Evolutionary conservation across 2,329 filamentous ascomycete genomes (phyloP), one percentile per base, ranked within the genome.

Genomic region (Paecilomyces dactylethromorphus): DNA sequence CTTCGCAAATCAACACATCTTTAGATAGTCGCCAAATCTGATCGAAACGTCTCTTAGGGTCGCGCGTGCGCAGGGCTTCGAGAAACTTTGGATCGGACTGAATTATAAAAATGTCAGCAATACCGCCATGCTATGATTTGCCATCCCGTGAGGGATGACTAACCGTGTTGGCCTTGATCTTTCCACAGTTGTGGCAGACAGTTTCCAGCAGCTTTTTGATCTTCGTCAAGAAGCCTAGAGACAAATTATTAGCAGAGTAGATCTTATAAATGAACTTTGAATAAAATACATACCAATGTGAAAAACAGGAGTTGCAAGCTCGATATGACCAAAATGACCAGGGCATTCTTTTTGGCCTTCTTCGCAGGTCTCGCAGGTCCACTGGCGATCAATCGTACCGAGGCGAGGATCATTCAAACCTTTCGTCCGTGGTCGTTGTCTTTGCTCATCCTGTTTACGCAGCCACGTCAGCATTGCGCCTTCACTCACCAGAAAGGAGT

Each of bases 151-250:
- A 80, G 82, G 82, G 81, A 81, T 82, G 81, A 95, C 93, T 91
- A 88, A 97, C 93, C 88, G 91, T 90, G 85, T 97, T 92, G 79
- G 92, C 89, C 82, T 96, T 86, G 73, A 97, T 91, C 82, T 94
- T 96, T 79, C 92, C 93, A 83, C 95, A 99, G 78, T 95, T 97
- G 81, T 96, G 92, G 84, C 95, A 99, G 76, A 99, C 92, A 68
- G 92, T 94, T 84, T 99, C 95, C 76, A 99, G 82, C 69, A 99
- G 86, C 83, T 97, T 99, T 84, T 99, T 99, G 79, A 96, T 92
- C 82, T 97, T 97, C 76, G 91, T 95, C 80, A 99, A 89, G 78
- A 97, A 99, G 70, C 94, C 94, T 81, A 82, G 79, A 69, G 49
- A 53, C 22, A 58, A 21, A 52, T 56, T n/a, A 64, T 74, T 63